Base-by-base conservation (phyloP, 345 rosid species). In the Ceriops decandra region DNA sequence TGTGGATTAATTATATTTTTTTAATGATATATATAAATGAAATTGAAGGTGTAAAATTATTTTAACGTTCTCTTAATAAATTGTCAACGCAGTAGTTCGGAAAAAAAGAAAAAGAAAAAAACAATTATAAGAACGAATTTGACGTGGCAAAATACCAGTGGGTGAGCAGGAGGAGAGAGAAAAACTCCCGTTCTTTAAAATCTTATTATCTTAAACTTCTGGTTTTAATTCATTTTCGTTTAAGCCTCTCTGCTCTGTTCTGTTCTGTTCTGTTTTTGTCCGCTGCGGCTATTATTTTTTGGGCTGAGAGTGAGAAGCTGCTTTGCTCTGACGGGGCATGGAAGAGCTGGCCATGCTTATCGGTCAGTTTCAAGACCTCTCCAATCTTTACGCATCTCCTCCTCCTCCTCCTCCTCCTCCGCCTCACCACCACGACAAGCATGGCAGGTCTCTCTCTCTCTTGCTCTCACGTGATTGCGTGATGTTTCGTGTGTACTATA, bases 351-450 rank as follows among this genome's bases (percentile, higher is more conserved):
- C 90, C 92, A 83, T 90, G 98, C 93, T 93, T 69, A 87, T 93
- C 82, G 92, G 85, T 79, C 98, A 87, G 97, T 92, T 93, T 87
- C 91, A 87, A 69, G 88, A 89, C 80, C 90, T 86, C 74, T 82
- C 84, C 58, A 85, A 82, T 71, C 86, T 84, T 77, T 79, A 88
- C 90, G 90, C 85, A 75, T 90, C 92, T 79, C 82, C 76, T 80
- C 81, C 82, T 72, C 80, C 62, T 26, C 67, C 73, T 56, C 59
- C 66, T 5, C 36, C 76, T 36, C 51, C 5, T 35, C 73, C 2
- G 36, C 36, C 6, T 8, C 8, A 7, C 36, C 36, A 33, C 36
- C 36, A 1, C 36, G 36, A 33, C 36, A 33, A 33, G 9, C 36
- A 7, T 33, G 36, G 7, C 36, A 33, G 36, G 36, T 33, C 36